Conservation (phyloP, 2,329 filamentous ascomycete genomes). For the Bipolaris gigantea region DNA sequence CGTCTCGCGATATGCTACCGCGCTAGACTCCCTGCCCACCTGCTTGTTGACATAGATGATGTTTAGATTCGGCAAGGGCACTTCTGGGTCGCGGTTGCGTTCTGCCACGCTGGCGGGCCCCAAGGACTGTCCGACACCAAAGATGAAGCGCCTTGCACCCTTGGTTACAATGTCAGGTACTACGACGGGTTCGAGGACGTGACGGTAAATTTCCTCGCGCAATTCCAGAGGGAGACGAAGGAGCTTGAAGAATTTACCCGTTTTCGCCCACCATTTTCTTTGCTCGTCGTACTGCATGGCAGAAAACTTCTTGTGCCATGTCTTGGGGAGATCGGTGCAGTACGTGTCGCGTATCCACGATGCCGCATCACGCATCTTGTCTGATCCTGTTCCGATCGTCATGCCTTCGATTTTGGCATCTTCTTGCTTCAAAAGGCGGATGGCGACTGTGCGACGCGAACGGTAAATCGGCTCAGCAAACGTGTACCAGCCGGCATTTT, state of each 20-base stretch:
- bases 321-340: slow-evolving; percentile 7
- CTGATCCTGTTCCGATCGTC: neutral
- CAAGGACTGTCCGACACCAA: slow-evolving; percentile 10
- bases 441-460: slow-evolving; percentile 4
- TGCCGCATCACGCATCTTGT: neutral
- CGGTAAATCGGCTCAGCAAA: slow-evolving; percentile 6
- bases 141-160: neutral
- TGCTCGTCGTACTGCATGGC: slow-evolving; percentile 18
- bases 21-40: slow-evolving; percentile 3
- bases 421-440: neutral
- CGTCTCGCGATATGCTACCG: slow-evolving; percentile 1
- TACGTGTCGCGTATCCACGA: slow-evolving; percentile 16
- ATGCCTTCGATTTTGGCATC: neutral
- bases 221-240: slow-evolving; percentile 18
- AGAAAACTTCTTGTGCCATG: slow-evolving; percentile 7
- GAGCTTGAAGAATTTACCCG: slow-evolving; percentile 13
- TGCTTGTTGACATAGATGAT: slow-evolving; percentile 16
- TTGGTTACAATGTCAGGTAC: slow-evolving; percentile 7
- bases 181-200: slow-evolving; percentile 14
- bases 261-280: slow-evolving; percentile 18
- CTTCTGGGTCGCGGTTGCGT: slow-evolving; percentile 13
- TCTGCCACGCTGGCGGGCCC: neutral
- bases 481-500: slow-evolving; percentile 5
- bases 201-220: slow-evolving; percentile 15
- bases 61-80: slow-evolving; percentile 10